Base-by-base conservation (phyloP, 305 asterid species). In the Rubia tinctorum region DNA sequence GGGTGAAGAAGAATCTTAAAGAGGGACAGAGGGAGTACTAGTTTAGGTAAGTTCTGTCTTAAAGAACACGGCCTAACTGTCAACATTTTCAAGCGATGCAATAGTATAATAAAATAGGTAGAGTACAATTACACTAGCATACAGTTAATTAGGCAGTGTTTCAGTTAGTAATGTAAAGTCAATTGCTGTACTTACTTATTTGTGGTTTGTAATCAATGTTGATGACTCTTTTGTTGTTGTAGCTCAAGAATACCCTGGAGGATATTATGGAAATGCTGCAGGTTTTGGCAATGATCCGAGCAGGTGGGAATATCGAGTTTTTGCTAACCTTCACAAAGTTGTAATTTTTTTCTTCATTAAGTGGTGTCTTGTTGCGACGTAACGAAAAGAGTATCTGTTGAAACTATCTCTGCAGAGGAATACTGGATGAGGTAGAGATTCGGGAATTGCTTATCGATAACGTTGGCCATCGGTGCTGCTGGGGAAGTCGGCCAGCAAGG, bases 401-500 rank as follows among this genome's bases (percentile, higher is more conserved):
- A 12, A 58, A 51, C 64, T 75, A 40, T 65, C 12, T 42, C 20
- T 49, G 17, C 87, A 92, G 99, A 80, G 93, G 80, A 85, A 84
- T 84, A 63, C 75, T 95, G 80, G 99, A 92, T 68, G 99, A 95
- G 83, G 96, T 92, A 68, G 99, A 89, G 85, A 89, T 95, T 71
- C 86, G 99, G 45, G 97, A 90, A 80, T 80, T 95, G 64, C 96
- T 95, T 69, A 76, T 92, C 61, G 98, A 92, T 81, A 95, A 92
- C 44, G 88, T 95, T 69, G 97, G 99, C 47, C 99, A 95, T 80
- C 97, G 86, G 71, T 92, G 95, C 72, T 95, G 98, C 83, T 95
- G 99, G 99, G 99, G 97, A 80, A 92, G 99, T 79, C 96, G 96
- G 73, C 99, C 99, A 11, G 99, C 98, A 68, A 87, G 93, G 76